Evolutionary conservation across 192 early-diverging fungal species (phyloP).

Genomic region (Endogone sp.): DNA sequence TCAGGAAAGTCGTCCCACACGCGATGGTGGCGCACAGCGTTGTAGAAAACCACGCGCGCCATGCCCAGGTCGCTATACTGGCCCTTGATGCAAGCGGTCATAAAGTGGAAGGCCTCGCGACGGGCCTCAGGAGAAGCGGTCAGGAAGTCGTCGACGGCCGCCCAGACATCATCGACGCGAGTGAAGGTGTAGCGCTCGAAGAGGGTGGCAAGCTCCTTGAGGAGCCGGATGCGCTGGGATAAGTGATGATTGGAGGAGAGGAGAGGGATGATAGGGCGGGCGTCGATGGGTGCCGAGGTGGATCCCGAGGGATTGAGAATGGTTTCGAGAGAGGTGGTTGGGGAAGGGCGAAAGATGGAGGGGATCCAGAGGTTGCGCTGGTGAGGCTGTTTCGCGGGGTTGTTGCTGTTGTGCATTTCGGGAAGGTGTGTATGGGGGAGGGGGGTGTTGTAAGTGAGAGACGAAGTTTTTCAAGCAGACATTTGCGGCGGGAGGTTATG

Average conservation of each 20-base stretch:
- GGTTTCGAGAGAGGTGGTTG: constrained; percentile 21
- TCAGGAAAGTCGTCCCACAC: constrained; percentile 49
- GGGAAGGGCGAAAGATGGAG: too few relatives aligned
- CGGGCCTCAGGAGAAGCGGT: constrained; percentile 43
- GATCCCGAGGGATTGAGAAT: constrained; percentile 25
- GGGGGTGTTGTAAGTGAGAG: too few relatives aligned
- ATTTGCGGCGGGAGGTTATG: too few relatives aligned
- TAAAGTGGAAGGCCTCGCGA: constrained; percentile 50
- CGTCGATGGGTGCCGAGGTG: constrained; percentile 38
- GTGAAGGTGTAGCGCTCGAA: constrained; percentile 46
- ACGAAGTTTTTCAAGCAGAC: too few relatives aligned
- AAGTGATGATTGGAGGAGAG: constrained; percentile 30
- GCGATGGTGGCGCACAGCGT: constrained; percentile 40
- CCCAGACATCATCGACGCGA: constrained; percentile 48
- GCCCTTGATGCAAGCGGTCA: constrained; percentile 51
- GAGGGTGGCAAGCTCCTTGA: constrained; percentile 42
- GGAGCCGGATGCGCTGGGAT: constrained; percentile 35
- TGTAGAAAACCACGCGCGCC: constrained; percentile 50
- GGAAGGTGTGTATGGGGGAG: too few relatives aligned
- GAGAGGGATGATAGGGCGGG: constrained; percentile 42
- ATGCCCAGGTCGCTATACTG: constrained; percentile 55
- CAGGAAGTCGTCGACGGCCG: constrained; percentile 44
- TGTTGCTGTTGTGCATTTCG: too few relatives aligned
- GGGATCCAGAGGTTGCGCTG: too few relatives aligned
- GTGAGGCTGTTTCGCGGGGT: too few relatives aligned